phyloP scores from a whole-genome alignment of 192 early-diverging fungal genomes.

The Gigaspora rosea region DNA sequence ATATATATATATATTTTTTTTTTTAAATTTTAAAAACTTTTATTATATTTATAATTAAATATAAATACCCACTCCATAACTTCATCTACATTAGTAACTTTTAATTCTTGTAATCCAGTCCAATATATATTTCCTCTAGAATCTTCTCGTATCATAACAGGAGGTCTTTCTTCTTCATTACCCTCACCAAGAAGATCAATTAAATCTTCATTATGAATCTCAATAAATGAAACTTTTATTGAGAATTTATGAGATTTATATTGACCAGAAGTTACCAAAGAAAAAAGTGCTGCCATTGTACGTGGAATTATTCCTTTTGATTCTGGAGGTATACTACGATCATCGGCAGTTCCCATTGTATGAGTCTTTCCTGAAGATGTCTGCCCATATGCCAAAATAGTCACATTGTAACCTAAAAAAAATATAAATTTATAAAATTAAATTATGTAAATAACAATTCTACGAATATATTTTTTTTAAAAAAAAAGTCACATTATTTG shows the following conservation, averaged over 20 bases:
- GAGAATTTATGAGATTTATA: slow-evolving; percentile 38
- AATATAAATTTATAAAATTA: background rate
- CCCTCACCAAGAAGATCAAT: slow-evolving; percentile 81
- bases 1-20: too few relatives aligned
- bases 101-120: slow-evolving; percentile 80
- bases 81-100: slow-evolving; percentile 68
- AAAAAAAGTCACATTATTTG: too few relatives aligned
- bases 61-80: slow-evolving; percentile 61
- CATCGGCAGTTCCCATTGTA: slow-evolving; percentile 86
- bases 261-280: slow-evolving; percentile 32
- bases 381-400: slow-evolving; percentile 92
- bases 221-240: slow-evolving; percentile 86
- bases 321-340: slow-evolving; percentile 38
- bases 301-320: slow-evolving; percentile 68
- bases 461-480: background rate
- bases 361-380: slow-evolving; percentile 95
- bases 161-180: slow-evolving; percentile 56
- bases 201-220: slow-evolving; percentile 97
- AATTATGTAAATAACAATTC: background rate
- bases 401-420: slow-evolving; percentile 83
- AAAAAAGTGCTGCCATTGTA: slow-evolving; percentile 68
- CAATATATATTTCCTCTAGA: slow-evolving; percentile 84
- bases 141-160: slow-evolving; percentile 81
- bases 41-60: background rate
- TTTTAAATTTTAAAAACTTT: too few relatives aligned